Evolutionary conservation across 1,139 yeast species (phyloP).

Genomic region (Suhomyces chickasaworum): DNA sequence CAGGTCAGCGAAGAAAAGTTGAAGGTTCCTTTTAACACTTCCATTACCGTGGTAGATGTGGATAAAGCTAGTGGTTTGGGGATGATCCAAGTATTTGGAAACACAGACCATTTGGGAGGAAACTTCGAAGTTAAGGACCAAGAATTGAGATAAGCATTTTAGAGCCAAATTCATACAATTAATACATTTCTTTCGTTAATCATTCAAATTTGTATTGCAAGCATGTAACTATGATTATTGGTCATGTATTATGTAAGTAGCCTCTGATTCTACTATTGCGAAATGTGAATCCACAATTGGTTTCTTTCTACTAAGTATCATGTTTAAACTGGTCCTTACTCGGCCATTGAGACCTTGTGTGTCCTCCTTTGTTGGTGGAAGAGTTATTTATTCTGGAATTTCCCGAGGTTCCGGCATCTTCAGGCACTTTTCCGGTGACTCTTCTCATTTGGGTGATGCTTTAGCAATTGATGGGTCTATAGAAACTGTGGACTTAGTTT

Average conservation of each 20-base stretch:
- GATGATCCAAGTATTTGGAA: slow-evolving; percentile 54
- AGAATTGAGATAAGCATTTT: slow-evolving; percentile 27
- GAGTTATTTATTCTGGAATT: neutral
- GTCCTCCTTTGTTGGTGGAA: neutral
- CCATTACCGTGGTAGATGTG: slow-evolving; percentile 65
- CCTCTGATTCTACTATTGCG: neutral
- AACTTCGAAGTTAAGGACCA: slow-evolving; percentile 57
- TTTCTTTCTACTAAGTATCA: neutral
- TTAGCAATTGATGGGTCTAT: slow-evolving; percentile 22
- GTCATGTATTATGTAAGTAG: neutral
- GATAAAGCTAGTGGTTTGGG: slow-evolving; percentile 41
- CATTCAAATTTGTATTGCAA: too few species aligned
- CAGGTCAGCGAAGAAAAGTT: slow-evolving; percentile 42
- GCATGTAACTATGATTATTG: too few species aligned
- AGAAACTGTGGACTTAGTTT: slow-evolving; percentile 34
- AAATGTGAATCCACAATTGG: neutral
- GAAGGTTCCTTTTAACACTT: slow-evolving; percentile 71
- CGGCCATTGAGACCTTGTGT: neutral
- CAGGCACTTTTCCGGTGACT: slow-evolving; percentile 8
- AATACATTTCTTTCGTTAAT: too few species aligned
- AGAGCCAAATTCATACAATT: neutral
- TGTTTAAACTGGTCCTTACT: neutral
- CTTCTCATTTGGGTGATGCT: slow-evolving; percentile 29
- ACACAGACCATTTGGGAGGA: slow-evolving; percentile 64
- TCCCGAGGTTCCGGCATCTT: neutral